These are phyloP conservation scores for Candida berthetii DNA, from an alignment of 805 yeast species.

Conservation along the genomic window DNA sequence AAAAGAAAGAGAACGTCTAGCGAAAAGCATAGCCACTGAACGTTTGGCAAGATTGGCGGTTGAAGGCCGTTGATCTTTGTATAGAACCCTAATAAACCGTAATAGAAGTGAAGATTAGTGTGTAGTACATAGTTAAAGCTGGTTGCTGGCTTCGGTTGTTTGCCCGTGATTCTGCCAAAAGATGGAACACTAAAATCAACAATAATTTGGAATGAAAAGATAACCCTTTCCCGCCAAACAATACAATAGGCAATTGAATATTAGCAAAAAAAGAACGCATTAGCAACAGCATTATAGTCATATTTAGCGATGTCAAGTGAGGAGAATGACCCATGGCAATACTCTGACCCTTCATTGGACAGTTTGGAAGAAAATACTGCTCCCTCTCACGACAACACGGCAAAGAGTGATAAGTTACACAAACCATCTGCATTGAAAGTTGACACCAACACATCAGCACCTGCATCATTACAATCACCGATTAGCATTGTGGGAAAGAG, in stretches of 20 bases:
- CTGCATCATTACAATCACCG: background rate
- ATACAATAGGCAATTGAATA: background rate
- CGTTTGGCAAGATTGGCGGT: conserved; percentile 20
- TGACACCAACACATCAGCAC: background rate
- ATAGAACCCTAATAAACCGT: too few species aligned
- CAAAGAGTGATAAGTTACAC: background rate
- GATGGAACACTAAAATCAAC: background rate
- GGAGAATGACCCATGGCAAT: conserved; percentile 5
- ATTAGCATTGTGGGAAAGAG: background rate
- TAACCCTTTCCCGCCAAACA: background rate
- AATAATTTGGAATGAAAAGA: background rate
- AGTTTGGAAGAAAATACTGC: background rate
- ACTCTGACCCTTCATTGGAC: conserved; percentile 5
- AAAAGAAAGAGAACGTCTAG: conserved; percentile 48
- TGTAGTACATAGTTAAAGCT: too few species aligned
- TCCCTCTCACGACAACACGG: background rate
- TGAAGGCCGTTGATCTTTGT: background rate
- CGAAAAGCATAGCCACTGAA: conserved; percentile 26
- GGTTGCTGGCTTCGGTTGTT: background rate
- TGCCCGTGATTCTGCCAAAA: background rate
- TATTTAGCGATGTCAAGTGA: background rate
- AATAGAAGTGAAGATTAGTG: too few species aligned
- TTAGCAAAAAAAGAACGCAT: background rate
- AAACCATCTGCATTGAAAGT: background rate
- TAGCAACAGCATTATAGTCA: background rate